phyloP scores from a whole-genome alignment of 345 rosid genomes.

The Gossypium thurberi region DNA sequence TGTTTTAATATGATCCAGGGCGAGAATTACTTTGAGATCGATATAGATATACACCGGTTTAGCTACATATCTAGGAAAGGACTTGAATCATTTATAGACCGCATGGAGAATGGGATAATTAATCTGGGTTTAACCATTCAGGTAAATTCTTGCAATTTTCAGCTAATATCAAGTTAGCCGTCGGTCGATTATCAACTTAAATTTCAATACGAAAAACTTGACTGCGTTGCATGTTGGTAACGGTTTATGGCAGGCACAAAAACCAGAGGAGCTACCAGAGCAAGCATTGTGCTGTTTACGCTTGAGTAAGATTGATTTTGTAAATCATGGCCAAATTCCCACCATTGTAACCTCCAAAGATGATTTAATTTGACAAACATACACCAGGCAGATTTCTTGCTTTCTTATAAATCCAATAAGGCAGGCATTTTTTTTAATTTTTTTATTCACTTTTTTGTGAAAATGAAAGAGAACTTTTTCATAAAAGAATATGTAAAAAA shows the following conservation, averaged over 20 bases:
- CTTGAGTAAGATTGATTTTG: slow-evolving; percentile 75
- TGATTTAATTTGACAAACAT: slow-evolving; percentile 4
- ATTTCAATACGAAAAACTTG: neutral
- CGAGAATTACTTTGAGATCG: slow-evolving; percentile 83
- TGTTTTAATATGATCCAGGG: slow-evolving; percentile 43
- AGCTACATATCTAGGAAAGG: slow-evolving; percentile 93
- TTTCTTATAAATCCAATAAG: neutral
- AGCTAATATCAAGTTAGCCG: no score
- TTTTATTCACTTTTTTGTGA: neutral
- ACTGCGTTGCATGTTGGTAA: neutral
- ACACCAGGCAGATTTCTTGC: neutral
- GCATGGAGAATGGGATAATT: slow-evolving; percentile 63
- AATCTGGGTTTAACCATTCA: slow-evolving; percentile 87
- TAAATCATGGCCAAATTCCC: slow-evolving; percentile 76
- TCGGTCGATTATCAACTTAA: no score
- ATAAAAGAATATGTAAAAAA: neutral
- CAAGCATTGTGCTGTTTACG: slow-evolving; percentile 75
- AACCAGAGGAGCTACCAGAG: slow-evolving; percentile 87
- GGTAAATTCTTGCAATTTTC: slow-evolving; percentile 34
- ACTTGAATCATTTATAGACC: slow-evolving; percentile 78
- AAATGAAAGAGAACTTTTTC: neutral
- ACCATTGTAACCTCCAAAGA: slow-evolving; percentile 49
- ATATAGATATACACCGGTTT: slow-evolving; percentile 85
- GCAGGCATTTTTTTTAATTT: neutral
- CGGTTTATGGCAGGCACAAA: slow-evolving; percentile 59